Evolutionary conservation across 495 filamentous ascomycete species (phyloP).

Genomic region (Hyaloscypha hepaticicola): DNA sequence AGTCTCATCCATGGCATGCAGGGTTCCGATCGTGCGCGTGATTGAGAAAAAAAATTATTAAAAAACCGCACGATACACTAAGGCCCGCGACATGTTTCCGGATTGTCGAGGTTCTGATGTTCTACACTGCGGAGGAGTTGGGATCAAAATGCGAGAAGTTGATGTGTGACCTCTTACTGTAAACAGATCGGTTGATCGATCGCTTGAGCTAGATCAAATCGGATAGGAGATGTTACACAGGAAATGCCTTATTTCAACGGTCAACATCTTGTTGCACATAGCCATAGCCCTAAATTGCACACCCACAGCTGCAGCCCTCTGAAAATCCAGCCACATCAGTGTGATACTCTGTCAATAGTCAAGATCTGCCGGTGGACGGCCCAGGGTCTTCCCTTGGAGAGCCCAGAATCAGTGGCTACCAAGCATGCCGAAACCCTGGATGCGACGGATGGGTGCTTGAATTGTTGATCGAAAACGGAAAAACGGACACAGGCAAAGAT

Average conservation of each 20-base stretch:
- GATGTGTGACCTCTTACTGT: background rate
- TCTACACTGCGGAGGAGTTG: background rate
- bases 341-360: background rate
- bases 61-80: background rate
- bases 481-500: no score
- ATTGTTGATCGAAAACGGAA: constrained; percentile 1
- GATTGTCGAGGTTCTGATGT: background rate
- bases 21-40: constrained; percentile 7
- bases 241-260: constrained; percentile 6
- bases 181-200: constrained; percentile 8
- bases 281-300: background rate
- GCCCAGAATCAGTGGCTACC: background rate
- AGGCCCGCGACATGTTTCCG: background rate
- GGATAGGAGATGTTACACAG: constrained; percentile 16
- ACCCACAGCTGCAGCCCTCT: background rate
- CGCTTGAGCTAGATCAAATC: constrained; percentile 4
- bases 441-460: background rate
- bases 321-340: background rate
- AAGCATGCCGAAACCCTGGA: constrained; percentile 2
- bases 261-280: background rate
- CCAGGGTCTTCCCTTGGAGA: background rate
- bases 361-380: background rate
- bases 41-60: background rate
- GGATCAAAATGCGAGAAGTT: background rate
- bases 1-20: constrained; percentile 6